Evolutionary conservation across 164 flowering plant genomes (phyloP).

Genomic region (Stephania japonica): DNA sequence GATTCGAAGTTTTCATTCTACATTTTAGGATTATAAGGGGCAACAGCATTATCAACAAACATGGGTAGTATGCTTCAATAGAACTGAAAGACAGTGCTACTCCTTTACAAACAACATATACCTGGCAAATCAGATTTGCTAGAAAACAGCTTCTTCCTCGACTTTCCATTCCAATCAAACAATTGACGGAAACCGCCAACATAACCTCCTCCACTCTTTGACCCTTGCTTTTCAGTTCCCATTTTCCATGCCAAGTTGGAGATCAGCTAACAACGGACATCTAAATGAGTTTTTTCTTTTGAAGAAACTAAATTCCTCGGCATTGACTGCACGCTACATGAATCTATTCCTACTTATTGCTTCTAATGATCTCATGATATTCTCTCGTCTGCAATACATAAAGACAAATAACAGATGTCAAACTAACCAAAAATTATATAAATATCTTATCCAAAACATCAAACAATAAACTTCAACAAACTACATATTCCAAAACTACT

Average conservation of each 20-base stretch:
- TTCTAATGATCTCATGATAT: no score
- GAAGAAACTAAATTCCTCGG: slow-evolving; percentile 17
- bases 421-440: not conserved
- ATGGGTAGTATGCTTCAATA: not conserved
- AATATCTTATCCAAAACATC: not conserved
- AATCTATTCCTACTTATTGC: no score
- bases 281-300: not conserved
- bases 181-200: slow-evolving; percentile 82
- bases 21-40: not conserved
- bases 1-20: not conserved
- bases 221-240: slow-evolving; percentile 56
- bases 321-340: slow-evolving; percentile 8
- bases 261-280: slow-evolving; percentile 2
- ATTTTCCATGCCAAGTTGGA: slow-evolving; percentile 25
- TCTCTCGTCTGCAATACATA: not conserved
- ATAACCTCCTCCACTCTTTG: slow-evolving; percentile 56
- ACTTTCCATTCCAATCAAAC: slow-evolving; percentile 90
- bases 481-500: not conserved
- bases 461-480: not conserved
- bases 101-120: slow-evolving; percentile 19
- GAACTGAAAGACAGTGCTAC: not conserved
- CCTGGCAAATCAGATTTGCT: slow-evolving; percentile 66
- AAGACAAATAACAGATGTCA: not conserved
- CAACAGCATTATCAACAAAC: not conserved
- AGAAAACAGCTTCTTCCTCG: slow-evolving; percentile 80